A percentile compares a stretch with the other conserved stretches of the same genome.
phyloP scores from a whole-genome alignment of 768 basidiomycete genomes.

The Mrakia gelida region DNA sequence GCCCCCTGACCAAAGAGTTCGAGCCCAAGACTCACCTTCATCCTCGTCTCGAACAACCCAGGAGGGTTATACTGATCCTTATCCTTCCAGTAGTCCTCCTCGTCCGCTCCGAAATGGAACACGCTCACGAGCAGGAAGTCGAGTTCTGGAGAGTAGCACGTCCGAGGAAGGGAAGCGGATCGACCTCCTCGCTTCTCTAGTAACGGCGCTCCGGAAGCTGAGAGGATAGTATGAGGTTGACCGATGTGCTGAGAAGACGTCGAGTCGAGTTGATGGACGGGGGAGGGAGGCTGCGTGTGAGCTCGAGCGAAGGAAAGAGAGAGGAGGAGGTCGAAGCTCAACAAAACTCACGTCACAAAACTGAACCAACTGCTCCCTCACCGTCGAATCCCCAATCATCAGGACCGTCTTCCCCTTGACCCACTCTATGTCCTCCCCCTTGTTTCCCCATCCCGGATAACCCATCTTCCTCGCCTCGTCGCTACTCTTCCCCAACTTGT shows the following conservation, averaged over 20 bases:
- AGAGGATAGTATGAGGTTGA: slow-evolving; percentile 7
- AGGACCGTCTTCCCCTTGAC: slow-evolving; percentile 36
- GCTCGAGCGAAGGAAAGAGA: not conserved
- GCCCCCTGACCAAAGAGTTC: too few species aligned
- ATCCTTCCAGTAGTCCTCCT: slow-evolving; percentile 34
- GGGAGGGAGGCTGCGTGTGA: not conserved
- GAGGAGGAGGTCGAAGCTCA: not conserved
- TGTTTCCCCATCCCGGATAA: slow-evolving; percentile 11
- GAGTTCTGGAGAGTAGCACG: slow-evolving; percentile 35
- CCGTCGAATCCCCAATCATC: slow-evolving; percentile 37
- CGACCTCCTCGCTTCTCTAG: slow-evolving; percentile 13
- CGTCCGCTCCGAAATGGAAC: slow-evolving; percentile 38
- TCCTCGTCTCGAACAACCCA: slow-evolving; percentile 15
- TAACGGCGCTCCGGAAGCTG: not conserved
- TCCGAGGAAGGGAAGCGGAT: slow-evolving; percentile 31
- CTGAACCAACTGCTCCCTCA: slow-evolving; percentile 35
- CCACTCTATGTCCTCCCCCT: slow-evolving; percentile 35
- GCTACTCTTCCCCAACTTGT: slow-evolving; percentile 23
- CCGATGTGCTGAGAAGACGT: slow-evolving; percentile 11
- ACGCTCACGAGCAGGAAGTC: slow-evolving; percentile 38
- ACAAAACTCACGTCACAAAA: slow-evolving; percentile 36
- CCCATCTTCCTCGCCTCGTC: slow-evolving; percentile 4
- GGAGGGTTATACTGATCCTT: slow-evolving; percentile 32
- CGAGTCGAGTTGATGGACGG: too few species aligned
- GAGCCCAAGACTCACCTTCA: slow-evolving; percentile 11